These are phyloP conservation scores for Thamnidium elegans DNA, from an alignment of 192 early-diverging fungal species.

Conservation along the genomic window DNA sequence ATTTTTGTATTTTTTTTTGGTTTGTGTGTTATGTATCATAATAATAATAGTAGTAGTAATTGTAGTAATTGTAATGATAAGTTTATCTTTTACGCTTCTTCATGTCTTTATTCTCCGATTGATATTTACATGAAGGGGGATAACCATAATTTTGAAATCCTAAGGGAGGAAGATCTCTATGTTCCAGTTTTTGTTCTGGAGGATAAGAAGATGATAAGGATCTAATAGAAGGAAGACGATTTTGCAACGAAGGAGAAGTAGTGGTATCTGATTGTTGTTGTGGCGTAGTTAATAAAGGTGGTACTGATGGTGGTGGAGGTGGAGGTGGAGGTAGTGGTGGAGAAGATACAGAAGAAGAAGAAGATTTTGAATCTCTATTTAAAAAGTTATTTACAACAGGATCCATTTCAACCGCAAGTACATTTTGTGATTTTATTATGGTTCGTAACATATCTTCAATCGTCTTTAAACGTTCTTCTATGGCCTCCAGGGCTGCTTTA, in stretches of 20 bases:
- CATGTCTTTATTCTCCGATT: constrained; percentile 12
- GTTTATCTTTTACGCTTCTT: constrained; percentile 14
- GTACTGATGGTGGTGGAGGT: neutral
- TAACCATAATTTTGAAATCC: constrained; percentile 3
- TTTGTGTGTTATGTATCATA: neutral
- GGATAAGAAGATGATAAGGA: constrained; percentile 12
- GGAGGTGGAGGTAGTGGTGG: constrained; percentile 4
- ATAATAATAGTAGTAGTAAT: neutral
- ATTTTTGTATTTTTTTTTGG: too few relatives aligned
- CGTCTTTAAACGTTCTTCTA: constrained; percentile 37
- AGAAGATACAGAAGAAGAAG: constrained; percentile 1
- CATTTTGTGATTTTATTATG: constrained; percentile 27
- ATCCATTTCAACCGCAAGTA: constrained; percentile 19
- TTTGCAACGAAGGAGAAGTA: constrained; percentile 11
- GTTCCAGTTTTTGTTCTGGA: constrained; percentile 6
- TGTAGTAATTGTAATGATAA: neutral
- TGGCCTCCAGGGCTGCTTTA: constrained; percentile 38
- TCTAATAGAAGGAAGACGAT: constrained; percentile 27
- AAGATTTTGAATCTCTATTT: neutral
- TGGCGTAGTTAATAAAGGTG: neutral
- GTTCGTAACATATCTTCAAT: constrained; percentile 40
- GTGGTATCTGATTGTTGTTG: neutral
- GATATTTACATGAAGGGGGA: constrained; percentile 1
- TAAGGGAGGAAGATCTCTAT: constrained; percentile 19
- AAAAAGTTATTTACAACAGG: constrained; percentile 21